A percentile compares a stretch with the other conserved stretches of the same genome.
These are phyloP conservation scores for Populus alba DNA, from an alignment of 345 rosid genomes.

Conservation along the genomic window DNA sequence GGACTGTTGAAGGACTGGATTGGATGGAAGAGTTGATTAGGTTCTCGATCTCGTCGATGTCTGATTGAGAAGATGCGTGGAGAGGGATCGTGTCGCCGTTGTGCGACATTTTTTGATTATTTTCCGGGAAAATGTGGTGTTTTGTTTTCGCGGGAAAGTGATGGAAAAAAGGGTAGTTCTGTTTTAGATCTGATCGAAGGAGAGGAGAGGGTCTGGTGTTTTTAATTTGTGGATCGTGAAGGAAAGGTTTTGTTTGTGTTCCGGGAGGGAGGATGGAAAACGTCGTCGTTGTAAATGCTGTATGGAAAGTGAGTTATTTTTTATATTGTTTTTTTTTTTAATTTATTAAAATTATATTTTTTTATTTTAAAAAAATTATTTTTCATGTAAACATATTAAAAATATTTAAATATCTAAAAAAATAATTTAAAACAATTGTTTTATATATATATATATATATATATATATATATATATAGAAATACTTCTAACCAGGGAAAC, in stretches of 20 bases:
- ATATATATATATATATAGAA: too few species aligned
- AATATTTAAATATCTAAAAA: too few species aligned
- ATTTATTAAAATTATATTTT: too few species aligned
- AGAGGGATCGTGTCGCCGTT: conserved; percentile 79
- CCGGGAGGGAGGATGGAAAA: neutral
- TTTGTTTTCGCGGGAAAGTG: conserved; percentile 17
- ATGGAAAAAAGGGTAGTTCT: neutral
- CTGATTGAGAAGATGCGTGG: conserved; percentile 84
- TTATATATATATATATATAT: too few species aligned
- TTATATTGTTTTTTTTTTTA: too few species aligned
- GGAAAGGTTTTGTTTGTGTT: neutral
- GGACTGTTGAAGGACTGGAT: conserved; percentile 68
- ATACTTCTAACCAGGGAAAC: too few species aligned
- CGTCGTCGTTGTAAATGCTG: too few species aligned
- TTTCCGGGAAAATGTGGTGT: neutral
- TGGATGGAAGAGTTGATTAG: conserved; percentile 76
- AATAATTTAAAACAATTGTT: too few species aligned
- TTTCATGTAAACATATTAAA: too few species aligned
- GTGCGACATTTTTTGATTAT: conserved; percentile 52
- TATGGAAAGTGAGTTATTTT: too few species aligned
- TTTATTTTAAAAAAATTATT: too few species aligned
- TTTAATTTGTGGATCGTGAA: neutral
- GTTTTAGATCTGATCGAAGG: neutral
- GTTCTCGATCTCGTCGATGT: conserved; percentile 98
- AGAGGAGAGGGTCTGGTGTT: neutral